Conservation (phyloP, 2,329 filamentous ascomycete species). For the Colletotrichum musae region DNA sequence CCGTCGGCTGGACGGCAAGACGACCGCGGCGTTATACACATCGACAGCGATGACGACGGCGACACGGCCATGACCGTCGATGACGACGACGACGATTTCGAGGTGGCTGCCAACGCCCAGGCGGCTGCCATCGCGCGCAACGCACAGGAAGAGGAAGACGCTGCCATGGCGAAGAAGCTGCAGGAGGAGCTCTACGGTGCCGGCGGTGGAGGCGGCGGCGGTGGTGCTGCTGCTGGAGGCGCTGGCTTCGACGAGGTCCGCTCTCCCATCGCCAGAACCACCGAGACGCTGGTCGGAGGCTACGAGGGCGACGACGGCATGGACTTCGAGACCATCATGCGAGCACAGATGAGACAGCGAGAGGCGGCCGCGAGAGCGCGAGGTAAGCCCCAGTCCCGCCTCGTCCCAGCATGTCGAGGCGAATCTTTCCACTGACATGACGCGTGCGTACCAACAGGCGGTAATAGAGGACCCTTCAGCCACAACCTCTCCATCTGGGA, state of each 20-base stretch:
- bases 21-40: conserved; percentile 75
- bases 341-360: conserved; percentile 73
- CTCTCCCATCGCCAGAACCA: conserved; percentile 91
- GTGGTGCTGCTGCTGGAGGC: conserved; percentile 55
- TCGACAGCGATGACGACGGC: conserved; percentile 83
- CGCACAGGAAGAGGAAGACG: conserved; percentile 86
- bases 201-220: conserved; percentile 39
- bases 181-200: conserved; percentile 88
- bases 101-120: conserved; percentile 47
- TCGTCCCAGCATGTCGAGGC: not conserved
- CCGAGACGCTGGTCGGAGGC: conserved; percentile 88
- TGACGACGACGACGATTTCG: conserved; percentile 57
- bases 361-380: conserved; percentile 33
- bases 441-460: conserved; percentile 23
- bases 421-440: conserved; percentile 1
- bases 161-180: conserved; percentile 89
- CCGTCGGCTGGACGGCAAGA: conserved; percentile 62
- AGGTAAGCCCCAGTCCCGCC: conserved; percentile 47
- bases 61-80: conserved; percentile 57
- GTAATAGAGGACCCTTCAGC: conserved; percentile 52
- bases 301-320: conserved; percentile 68
- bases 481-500: conserved; percentile 58
- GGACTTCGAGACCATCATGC: conserved; percentile 67
- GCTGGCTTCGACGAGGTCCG: conserved; percentile 76
- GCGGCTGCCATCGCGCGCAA: conserved; percentile 58